Evolutionary conservation across 2,329 filamentous ascomycete species (phyloP).

Genomic region (Sclerotinia subarctica): DNA sequence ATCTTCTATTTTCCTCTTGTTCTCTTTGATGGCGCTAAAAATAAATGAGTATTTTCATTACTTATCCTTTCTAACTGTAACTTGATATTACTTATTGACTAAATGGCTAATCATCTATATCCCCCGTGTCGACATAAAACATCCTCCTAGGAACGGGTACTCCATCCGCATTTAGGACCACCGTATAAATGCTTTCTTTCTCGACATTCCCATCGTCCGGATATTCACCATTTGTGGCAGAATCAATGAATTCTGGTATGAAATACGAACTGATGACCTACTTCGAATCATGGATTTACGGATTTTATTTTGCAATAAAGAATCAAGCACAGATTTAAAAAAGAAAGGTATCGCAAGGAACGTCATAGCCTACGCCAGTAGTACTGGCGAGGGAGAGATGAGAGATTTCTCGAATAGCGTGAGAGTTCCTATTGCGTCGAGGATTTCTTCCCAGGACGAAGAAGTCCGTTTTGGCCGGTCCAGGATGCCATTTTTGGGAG

Average conservation of each 20-base stretch:
- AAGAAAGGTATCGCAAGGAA: constrained; percentile 23
- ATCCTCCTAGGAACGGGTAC: constrained; percentile 35
- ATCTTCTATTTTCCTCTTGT: constrained; percentile 18
- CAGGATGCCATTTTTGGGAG: constrained; percentile 15
- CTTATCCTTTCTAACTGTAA: constrained; percentile 40
- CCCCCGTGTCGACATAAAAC: constrained; percentile 39
- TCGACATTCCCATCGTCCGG: not conserved
- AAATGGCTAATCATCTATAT: constrained; percentile 34
- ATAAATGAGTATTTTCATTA: constrained; percentile 36
- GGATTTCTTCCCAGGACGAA: constrained; percentile 20
- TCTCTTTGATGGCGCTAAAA: constrained; percentile 27
- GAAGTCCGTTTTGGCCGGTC: constrained; percentile 21
- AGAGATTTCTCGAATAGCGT: constrained; percentile 23
- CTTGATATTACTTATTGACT: constrained; percentile 41
- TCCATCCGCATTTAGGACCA: constrained; percentile 23
- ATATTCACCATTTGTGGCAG: not conserved
- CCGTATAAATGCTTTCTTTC: constrained; percentile 10
- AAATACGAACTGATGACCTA: constrained; percentile 23
- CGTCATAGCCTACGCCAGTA: constrained; percentile 22
- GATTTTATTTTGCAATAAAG: constrained; percentile 22
- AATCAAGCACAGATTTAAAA: constrained; percentile 23
- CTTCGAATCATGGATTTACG: constrained; percentile 21
- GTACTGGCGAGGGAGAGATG: constrained; percentile 21
- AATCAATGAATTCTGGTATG: constrained; percentile 20
- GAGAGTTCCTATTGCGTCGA: constrained; percentile 20